These are phyloP conservation scores for Rosa persica DNA, from an alignment of 306 rosid species.

Conservation along the genomic window DNA sequence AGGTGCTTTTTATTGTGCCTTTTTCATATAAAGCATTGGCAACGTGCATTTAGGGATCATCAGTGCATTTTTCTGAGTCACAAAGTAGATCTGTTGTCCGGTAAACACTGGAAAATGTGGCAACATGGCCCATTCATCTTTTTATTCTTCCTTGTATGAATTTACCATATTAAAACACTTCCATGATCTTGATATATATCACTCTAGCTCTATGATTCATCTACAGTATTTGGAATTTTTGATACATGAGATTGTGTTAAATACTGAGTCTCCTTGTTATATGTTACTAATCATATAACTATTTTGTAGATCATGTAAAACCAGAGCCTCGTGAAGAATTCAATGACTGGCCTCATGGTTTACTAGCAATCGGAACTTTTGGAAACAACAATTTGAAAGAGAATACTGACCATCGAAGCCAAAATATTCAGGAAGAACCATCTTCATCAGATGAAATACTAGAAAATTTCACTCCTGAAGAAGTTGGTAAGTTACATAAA, in stretches of 20 bases:
- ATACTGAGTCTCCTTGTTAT: background rate
- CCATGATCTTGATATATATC: background rate
- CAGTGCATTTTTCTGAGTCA: background rate
- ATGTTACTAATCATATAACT: background rate
- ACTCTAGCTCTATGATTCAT: background rate
- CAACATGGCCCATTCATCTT: background rate
- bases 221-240: background rate
- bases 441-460: slow-evolving; percentile 56
- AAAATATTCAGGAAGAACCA: slow-evolving; percentile 47
- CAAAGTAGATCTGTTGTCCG: background rate
- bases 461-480: slow-evolving; percentile 79
- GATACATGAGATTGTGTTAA: background rate
- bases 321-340: slow-evolving; percentile 89
- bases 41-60: slow-evolving; percentile 1
- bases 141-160: background rate
- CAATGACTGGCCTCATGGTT: slow-evolving; percentile 88
- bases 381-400: slow-evolving; percentile 68
- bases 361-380: slow-evolving; percentile 91
- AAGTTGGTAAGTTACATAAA: slow-evolving; percentile 82
- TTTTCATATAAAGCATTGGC: background rate
- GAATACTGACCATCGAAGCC: slow-evolving; percentile 25
- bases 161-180: background rate
- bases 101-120: background rate
- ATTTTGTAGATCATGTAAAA: slow-evolving; percentile 53
- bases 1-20: background rate